Conservation (phyloP, 345 rosid genomes). For the Gynandropsis gynandra region DNA sequence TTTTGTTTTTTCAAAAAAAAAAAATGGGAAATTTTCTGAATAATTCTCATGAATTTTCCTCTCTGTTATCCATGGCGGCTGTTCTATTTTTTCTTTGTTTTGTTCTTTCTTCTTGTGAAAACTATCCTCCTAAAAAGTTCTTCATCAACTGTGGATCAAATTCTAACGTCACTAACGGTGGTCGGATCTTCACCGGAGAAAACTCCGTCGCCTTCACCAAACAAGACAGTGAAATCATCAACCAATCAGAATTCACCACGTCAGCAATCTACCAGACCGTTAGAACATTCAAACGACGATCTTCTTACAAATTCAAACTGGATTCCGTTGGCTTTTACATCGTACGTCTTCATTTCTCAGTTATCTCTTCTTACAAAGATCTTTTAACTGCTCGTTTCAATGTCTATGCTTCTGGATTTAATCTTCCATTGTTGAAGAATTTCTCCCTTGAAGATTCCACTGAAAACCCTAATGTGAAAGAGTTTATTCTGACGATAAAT, state of each 20-base stretch:
- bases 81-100: slow-evolving; percentile 22
- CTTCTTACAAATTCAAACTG: slow-evolving; percentile 33
- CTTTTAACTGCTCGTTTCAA: slow-evolving; percentile 32
- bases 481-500: slow-evolving; percentile 35
- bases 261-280: slow-evolving; percentile 36
- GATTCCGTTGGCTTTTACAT: slow-evolving; percentile 27
- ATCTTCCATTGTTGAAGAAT: slow-evolving; percentile 22
- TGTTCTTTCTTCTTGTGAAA: slow-evolving; percentile 15
- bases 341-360: slow-evolving; percentile 34
- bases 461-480: slow-evolving; percentile 25
- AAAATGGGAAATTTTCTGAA: too few relatives aligned
- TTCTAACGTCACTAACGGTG: neutral
- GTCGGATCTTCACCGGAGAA: slow-evolving; percentile 34
- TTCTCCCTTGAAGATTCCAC: slow-evolving; percentile 20
- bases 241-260: neutral
- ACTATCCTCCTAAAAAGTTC: slow-evolving; percentile 31
- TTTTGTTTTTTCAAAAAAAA: too few relatives aligned
- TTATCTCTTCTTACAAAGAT: slow-evolving; percentile 24
- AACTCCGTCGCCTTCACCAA: slow-evolving; percentile 20
- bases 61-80: neutral
- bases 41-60: neutral
- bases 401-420: slow-evolving; percentile 32
- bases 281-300: slow-evolving; percentile 31
- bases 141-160: slow-evolving; percentile 54
- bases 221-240: slow-evolving; percentile 2